Conservation (phyloP, 2,329 filamentous ascomycete species). For the Cyanodermella asteris region DNA sequence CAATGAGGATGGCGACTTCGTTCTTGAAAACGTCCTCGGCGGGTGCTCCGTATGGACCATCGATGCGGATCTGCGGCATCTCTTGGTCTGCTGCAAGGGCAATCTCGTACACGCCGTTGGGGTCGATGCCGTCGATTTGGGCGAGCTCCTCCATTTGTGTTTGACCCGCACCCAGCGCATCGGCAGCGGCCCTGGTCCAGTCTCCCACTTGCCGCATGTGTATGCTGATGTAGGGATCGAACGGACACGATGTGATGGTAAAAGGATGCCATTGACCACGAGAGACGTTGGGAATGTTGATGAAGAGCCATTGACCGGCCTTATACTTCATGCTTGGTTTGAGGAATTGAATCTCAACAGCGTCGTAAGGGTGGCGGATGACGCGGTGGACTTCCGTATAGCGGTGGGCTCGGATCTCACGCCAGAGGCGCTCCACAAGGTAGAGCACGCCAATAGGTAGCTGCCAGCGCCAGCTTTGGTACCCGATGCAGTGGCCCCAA, state of each 20-base stretch:
- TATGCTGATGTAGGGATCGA: conserved; percentile 81
- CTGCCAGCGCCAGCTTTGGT: conserved; percentile 95
- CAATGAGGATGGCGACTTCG: conserved; percentile 29
- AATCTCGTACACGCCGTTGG: conserved; percentile 94
- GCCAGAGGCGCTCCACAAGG: conserved; percentile 68
- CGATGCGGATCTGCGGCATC: conserved; percentile 77
- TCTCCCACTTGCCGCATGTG: conserved; percentile 94
- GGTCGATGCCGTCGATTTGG: conserved; percentile 77
- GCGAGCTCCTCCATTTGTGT: conserved; percentile 77
- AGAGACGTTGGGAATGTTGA: conserved; percentile 78
- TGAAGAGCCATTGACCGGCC: conserved; percentile 92
- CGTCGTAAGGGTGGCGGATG: conserved; percentile 87
- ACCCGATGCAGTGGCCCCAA: conserved; percentile 87
- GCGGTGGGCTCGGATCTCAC: conserved; percentile 66
- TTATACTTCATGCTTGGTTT: conserved; percentile 98
- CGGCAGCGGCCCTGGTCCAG: conserved; percentile 82
- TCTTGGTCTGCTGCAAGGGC: conserved; percentile 79
- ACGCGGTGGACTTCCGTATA: conserved; percentile 82
- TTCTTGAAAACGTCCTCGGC: conserved; percentile 81
- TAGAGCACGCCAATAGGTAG: conserved; percentile 70
- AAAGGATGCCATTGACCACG: conserved; percentile 94
- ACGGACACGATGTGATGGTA: conserved; percentile 94
- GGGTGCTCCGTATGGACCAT: conserved; percentile 88
- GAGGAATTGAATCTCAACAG: conserved; percentile 88
- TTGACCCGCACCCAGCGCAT: conserved; percentile 75